phyloP scores from a whole-genome alignment of 1,139 yeast genomes.

The Pichia sp. region DNA sequence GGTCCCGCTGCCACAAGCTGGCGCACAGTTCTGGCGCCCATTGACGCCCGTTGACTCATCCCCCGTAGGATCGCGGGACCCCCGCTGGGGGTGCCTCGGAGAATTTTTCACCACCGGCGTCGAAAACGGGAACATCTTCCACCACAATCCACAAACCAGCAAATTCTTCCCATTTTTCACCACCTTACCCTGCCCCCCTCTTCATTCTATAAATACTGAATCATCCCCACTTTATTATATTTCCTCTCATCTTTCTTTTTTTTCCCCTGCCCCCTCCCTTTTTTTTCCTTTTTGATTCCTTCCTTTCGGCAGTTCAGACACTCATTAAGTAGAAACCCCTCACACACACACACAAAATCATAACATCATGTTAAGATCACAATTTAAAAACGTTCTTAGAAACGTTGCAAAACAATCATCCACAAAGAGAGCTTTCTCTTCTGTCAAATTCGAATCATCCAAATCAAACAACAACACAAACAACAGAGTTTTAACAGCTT shows the following conservation, averaged over 20 bases:
- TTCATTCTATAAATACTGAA: slow-evolving; percentile 1
- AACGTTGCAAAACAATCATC: slow-evolving; percentile 10
- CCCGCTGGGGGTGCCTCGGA: background rate
- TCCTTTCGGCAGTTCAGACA: background rate
- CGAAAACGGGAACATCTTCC: too few species aligned
- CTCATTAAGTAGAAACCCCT: background rate
- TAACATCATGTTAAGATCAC: slow-evolving; percentile 14
- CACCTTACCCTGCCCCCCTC: background rate
- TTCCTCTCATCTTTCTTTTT: background rate
- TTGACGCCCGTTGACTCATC: too few species aligned
- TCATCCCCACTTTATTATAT: background rate
- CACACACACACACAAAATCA: too few species aligned
- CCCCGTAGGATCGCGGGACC: background rate
- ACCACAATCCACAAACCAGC: too few species aligned
- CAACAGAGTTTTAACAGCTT: slow-evolving; percentile 3
- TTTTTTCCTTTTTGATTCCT: background rate
- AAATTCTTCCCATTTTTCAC: too few species aligned
- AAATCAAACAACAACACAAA: slow-evolving; percentile 1
- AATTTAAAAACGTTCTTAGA: slow-evolving; percentile 10
- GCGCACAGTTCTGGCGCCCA: too few species aligned
- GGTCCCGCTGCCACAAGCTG: too few species aligned
- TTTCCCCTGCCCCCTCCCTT: background rate
- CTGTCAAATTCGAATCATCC: background rate
- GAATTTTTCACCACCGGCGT: background rate
- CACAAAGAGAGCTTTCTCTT: slow-evolving; percentile 6